Percentiles rank a stretch among this genome's conserved stretches.
Evolutionary conservation across 106 monocot species (phyloP).

Genomic region (Allium sativum): DNA sequence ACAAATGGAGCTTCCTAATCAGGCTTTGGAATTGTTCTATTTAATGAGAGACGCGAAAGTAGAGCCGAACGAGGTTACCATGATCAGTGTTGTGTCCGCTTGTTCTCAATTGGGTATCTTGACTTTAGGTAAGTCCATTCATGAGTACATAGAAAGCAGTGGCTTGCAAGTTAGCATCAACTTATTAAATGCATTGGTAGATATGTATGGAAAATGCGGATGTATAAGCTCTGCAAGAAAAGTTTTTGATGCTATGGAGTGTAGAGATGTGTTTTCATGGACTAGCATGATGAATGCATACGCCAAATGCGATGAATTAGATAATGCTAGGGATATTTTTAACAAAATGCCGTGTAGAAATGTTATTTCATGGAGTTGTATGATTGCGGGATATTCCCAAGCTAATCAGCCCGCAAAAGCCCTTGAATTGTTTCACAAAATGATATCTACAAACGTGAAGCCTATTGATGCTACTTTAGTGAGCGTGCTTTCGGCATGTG

Average conservation of each 20-base stretch:
- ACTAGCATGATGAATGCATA: conserved; percentile 54
- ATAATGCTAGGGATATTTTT: conserved; percentile 33
- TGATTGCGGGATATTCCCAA: conserved; percentile 56
- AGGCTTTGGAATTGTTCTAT: conserved; percentile 29
- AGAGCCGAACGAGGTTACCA: conserved; percentile 41
- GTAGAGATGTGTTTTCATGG: conserved; percentile 67
- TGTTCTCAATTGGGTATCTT: conserved; percentile 27
- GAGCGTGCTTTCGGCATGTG: conserved; percentile 52
- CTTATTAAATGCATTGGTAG: conserved; percentile 51
- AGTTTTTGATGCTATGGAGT: conserved; percentile 37
- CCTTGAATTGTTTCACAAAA: conserved; percentile 34
- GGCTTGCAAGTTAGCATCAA: conserved; percentile 13
- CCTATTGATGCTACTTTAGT: conserved; percentile 65
- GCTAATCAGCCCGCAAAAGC: conserved; percentile 32
- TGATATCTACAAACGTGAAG: conserved; percentile 29
- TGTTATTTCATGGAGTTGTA: conserved; percentile 60
- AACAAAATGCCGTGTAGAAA: conserved; percentile 49
- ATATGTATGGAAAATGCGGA: conserved; percentile 68
- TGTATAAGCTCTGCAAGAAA: conserved; percentile 29
- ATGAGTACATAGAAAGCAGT: conserved; percentile 19
- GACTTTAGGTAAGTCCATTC: conserved; percentile 30
- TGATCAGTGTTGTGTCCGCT: conserved; percentile 51
- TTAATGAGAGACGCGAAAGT: conserved; percentile 15
- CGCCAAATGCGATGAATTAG: conserved; percentile 37
- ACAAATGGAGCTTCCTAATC: conserved; percentile 9